These are phyloP conservation scores for Penicillium thymicola DNA, from an alignment of 2,329 filamentous ascomycete genomes.

Conservation along the genomic window DNA sequence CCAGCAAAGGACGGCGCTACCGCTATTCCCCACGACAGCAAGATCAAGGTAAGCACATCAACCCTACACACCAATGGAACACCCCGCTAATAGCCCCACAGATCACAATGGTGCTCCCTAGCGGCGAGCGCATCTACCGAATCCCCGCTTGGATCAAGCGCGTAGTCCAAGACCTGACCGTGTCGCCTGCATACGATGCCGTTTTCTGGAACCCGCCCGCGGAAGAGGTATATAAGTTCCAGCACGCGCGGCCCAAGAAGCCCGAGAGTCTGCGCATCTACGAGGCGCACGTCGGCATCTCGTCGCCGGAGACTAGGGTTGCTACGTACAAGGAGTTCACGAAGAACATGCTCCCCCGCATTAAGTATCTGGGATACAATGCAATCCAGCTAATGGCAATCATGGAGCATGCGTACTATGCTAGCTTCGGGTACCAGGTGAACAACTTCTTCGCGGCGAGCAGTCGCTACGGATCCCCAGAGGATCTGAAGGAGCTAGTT, in stretches of 20 bases:
- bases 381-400: constrained; percentile 98
- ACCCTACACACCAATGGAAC: background rate
- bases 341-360: constrained; percentile 82
- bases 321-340: constrained; percentile 98
- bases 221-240: constrained; percentile 75
- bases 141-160: constrained; percentile 96
- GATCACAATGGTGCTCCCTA: constrained; percentile 80
- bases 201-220: constrained; percentile 93
- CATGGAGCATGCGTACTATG: constrained; percentile 99
- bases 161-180: constrained; percentile 84
- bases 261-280: constrained; percentile 87
- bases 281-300: constrained; percentile 98
- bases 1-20: constrained; percentile 70
- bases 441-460: constrained; percentile 99
- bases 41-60: constrained; percentile 69
- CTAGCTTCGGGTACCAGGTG: constrained; percentile 97
- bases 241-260: constrained; percentile 76
- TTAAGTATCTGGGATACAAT: constrained; percentile 89
- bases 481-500: constrained; percentile 94
- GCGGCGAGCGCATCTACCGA: constrained; percentile 77
- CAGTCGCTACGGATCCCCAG: constrained; percentile 88
- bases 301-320: constrained; percentile 81
- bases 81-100: constrained; percentile 34
- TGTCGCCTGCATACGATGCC: constrained; percentile 91
- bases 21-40: constrained; percentile 87